phyloP scores from a whole-genome alignment of 2,329 filamentous ascomycete genomes.

The Pestalotiopsis sp. region DNA sequence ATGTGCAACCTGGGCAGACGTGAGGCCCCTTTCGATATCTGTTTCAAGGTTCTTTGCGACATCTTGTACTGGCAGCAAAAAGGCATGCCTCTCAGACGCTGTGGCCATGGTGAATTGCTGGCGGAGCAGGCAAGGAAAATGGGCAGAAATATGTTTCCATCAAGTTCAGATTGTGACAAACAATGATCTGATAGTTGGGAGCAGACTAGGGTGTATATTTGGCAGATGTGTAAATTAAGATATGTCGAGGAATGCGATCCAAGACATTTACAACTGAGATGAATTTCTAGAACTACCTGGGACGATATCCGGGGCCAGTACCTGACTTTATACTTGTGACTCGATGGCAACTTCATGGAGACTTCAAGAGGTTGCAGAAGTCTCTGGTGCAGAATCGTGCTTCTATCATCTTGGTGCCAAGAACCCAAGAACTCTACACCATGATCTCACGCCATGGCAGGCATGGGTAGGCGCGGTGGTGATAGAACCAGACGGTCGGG shows the following conservation, averaged over 20 bases:
- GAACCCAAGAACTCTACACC: conserved; percentile 16
- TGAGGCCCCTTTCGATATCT: conserved; percentile 69
- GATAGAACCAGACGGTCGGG: neutral
- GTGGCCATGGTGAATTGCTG: conserved; percentile 40
- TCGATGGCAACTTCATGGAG: neutral
- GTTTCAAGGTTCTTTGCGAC: conserved; percentile 66
- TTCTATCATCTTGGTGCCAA: conserved; percentile 5
- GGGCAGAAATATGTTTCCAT: neutral
- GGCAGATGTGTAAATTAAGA: neutral
- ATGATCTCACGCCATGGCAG: conserved; percentile 12
- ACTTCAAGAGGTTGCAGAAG: neutral
- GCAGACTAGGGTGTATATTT: neutral
- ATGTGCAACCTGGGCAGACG: conserved; percentile 59
- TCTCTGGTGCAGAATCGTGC: neutral
- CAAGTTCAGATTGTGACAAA: neutral
- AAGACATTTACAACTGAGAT: neutral
- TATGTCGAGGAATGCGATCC: neutral
- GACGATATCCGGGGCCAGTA: conserved; percentile 4
- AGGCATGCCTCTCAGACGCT: conserved; percentile 58
- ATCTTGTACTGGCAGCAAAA: conserved; percentile 63
- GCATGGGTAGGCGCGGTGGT: neutral
- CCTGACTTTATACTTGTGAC: conserved; percentile 1
- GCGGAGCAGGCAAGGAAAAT: conserved; percentile 7
- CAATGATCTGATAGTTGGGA: neutral
- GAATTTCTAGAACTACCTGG: neutral